phyloP scores from a whole-genome alignment of 768 basidiomycete species.

The Tephrocybe sp. region DNA sequence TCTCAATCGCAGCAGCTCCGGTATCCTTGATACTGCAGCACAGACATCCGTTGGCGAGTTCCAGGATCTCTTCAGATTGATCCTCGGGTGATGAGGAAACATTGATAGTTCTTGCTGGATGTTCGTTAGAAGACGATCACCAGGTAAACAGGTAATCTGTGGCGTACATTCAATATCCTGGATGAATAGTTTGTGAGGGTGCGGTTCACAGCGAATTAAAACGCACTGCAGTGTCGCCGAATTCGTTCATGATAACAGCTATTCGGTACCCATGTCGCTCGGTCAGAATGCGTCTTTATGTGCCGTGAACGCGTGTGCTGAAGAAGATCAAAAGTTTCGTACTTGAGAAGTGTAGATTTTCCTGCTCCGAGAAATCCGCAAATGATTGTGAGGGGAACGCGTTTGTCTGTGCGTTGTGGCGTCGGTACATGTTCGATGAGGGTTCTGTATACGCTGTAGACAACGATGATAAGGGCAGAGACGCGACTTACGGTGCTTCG shows the following conservation, averaged over 20 bases:
- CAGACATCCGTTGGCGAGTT: slow-evolving; percentile 94
- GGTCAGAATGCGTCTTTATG: slow-evolving; percentile 78
- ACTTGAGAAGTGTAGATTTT: slow-evolving; percentile 90
- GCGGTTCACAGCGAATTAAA: not conserved
- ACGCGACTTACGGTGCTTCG: slow-evolving; percentile 52
- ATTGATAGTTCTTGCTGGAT: slow-evolving; percentile 80
- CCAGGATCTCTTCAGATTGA: slow-evolving; percentile 81
- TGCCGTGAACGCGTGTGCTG: not conserved
- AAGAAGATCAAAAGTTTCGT: slow-evolving; percentile 18
- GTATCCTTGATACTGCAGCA: slow-evolving; percentile 97
- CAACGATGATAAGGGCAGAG: not conserved
- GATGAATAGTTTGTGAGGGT: slow-evolving; percentile 19
- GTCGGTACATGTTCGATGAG: slow-evolving; percentile 25
- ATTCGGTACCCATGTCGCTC: slow-evolving; percentile 94
- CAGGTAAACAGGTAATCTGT: not conserved
- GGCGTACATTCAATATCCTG: slow-evolving; percentile 88
- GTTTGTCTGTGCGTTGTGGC: slow-evolving; percentile 6
- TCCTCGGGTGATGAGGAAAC: slow-evolving; percentile 70
- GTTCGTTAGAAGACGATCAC: slow-evolving; percentile 6
- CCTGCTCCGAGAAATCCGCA: slow-evolving; percentile 95
- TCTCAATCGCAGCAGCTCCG: slow-evolving; percentile 91
- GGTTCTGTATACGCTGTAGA: slow-evolving; percentile 14
- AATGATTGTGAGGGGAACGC: slow-evolving; percentile 88
- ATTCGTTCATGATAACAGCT: slow-evolving; percentile 98
- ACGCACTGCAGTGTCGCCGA: slow-evolving; percentile 89